These are phyloP conservation scores for Nakataea oryzae DNA, from an alignment of 2,329 filamentous ascomycete species.

Conservation along the genomic window DNA sequence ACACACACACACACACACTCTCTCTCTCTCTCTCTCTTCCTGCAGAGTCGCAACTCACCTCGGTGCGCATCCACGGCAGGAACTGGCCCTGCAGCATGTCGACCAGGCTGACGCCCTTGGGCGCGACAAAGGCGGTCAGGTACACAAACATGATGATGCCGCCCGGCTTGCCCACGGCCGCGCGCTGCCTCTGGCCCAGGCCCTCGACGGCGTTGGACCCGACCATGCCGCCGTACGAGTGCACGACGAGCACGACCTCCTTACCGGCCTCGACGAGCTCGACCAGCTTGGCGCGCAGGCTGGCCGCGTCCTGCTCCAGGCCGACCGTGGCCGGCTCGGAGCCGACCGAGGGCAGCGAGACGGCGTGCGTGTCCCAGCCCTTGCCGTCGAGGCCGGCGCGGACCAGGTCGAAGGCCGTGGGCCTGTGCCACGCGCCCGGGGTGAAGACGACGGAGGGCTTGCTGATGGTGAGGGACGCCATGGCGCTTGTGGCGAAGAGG, in stretches of 20 bases:
- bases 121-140: constrained; percentile 5
- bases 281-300: constrained; percentile 4
- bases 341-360: constrained; percentile 20
- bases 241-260: constrained; percentile 7
- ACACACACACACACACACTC: neutral
- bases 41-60: neutral
- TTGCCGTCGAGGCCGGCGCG: constrained; percentile 17
- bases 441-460: constrained; percentile 20
- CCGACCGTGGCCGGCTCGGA: constrained; percentile 15
- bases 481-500: too few species aligned
- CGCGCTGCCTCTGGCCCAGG: constrained; percentile 3
- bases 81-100: constrained; percentile 5
- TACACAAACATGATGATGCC: constrained; percentile 7
- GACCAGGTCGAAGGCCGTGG: constrained; percentile 18
- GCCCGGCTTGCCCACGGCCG: neutral
- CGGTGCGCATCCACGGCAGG: constrained; percentile 4
- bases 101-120: constrained; percentile 3
- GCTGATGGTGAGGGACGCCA: too few species aligned
- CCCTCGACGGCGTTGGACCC: constrained; percentile 5
- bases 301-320: constrained; percentile 4
- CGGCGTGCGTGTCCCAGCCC: constrained; percentile 20
- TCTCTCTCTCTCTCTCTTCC: too few species aligned
- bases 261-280: constrained; percentile 4
- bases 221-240: constrained; percentile 8
- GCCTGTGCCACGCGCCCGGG: constrained; percentile 26